Evolutionary conservation across 2,329 filamentous ascomycete genomes (phyloP).

Genomic region (Ascochyta fabae): DNA sequence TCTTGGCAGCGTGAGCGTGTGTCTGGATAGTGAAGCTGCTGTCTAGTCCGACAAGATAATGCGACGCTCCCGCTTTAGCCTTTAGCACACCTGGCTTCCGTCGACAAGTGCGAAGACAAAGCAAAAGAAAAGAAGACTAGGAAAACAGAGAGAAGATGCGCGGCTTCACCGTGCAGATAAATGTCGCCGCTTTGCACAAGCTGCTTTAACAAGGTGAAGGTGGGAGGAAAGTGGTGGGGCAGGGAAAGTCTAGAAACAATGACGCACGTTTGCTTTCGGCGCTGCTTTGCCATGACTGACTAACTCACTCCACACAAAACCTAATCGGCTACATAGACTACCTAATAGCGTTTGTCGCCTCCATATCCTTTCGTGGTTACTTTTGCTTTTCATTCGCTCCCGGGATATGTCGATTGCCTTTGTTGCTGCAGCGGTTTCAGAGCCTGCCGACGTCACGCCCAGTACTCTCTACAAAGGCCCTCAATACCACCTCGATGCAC

Average conservation of each 20-base stretch:
- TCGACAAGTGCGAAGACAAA: slow-evolving; percentile 1
- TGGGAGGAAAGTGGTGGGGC: slow-evolving; percentile 13
- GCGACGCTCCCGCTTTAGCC: slow-evolving; percentile 15
- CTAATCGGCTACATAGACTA: slow-evolving; percentile 15
- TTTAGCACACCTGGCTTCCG: not conserved
- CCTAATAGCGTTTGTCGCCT: not conserved
- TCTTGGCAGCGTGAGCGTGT: slow-evolving; percentile 28
- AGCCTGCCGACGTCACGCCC: slow-evolving; percentile 6
- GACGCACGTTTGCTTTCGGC: slow-evolving; percentile 12
- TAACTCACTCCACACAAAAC: slow-evolving; percentile 17
- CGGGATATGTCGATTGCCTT: not conserved
- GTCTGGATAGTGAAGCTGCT: slow-evolving; percentile 13
- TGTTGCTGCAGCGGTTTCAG: not conserved
- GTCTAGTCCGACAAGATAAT: slow-evolving; percentile 11
- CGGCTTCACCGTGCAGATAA: slow-evolving; percentile 1
- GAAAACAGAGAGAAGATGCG: not conserved
- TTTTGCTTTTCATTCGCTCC: not conserved
- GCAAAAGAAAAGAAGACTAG: slow-evolving; percentile 2
- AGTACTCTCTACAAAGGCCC: not conserved
- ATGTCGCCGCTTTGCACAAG: not conserved
- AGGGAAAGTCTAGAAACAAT: slow-evolving; percentile 22
- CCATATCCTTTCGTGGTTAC: not conserved
- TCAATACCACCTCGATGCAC: not conserved
- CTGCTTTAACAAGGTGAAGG: not conserved
- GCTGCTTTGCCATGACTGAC: slow-evolving; percentile 14